Base-by-base conservation (phyloP, 768 basidiomycete species). In the Paxillus rubicundulus region DNA sequence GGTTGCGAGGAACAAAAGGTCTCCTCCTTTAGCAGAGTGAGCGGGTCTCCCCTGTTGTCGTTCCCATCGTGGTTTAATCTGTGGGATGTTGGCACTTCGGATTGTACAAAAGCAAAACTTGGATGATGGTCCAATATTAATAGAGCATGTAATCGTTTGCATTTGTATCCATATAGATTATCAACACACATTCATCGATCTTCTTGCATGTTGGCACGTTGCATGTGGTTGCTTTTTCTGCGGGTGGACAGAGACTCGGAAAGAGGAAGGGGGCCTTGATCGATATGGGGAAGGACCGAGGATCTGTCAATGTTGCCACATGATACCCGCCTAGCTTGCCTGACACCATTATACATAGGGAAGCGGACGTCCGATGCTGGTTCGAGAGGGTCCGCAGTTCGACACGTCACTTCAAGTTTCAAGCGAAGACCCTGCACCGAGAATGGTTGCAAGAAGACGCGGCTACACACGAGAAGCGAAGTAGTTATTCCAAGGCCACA, bases 1-100 rank as follows among this genome's bases (percentile, higher is more conserved):
- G 52, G 77, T 74, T 41, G 68, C 61, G 59, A 63, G 64, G 55
- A 68, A 64, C 30, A 69, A 66, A 49, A 62, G 61, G 42, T 58
- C 57, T 0, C 54, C 57, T 24, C 63, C 67, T 20, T 53, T 53
- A 58, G 47, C 59, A 41, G 59, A 52, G 28, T 69, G 67, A 70
- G 64, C 58, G 48, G 62, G 61, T 49, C 64, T 61, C 53, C 48
- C 45, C 45, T 50, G 47, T 48, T 54, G 8, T 52, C 41, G 43
- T 51, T 60, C 50, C 53, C 44, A 55, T 50, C 10, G 24, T 51
- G 44, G 57, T 59, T 50, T 18, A 5, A 51, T 51, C 36, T 44
- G 20, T 7, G 16, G 40, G 21, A 32, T 21, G 45, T 33, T 33
- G 37, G 39, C 24, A n/a, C n/a, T n/a, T n/a, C n/a, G n/a, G 12